Evolutionary conservation across 129 eudicot genomes (phyloP).

Genomic region (Chrysanthemum seticuspe): DNA sequence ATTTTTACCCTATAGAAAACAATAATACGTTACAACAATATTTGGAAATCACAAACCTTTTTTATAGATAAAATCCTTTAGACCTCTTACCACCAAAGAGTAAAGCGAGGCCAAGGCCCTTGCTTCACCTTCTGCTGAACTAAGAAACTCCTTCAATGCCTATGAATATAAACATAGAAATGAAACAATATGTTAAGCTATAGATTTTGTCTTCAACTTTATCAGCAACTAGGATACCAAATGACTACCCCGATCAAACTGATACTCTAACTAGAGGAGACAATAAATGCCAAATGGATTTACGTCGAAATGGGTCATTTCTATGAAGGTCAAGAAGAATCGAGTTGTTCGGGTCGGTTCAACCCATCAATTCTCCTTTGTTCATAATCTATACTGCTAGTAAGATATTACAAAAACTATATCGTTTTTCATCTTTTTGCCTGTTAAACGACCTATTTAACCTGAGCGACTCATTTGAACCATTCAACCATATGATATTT

Average conservation of each 20-base stretch:
- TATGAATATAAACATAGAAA: conserved; percentile 19
- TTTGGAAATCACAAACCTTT: background rate
- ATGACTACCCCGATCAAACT: no score
- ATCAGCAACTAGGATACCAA: background rate
- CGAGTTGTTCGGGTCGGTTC: no score
- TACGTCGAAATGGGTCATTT: no score
- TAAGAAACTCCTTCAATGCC: conserved; percentile 83
- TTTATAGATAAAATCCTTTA: background rate
- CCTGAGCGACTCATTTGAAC: background rate
- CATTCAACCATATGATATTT: background rate
- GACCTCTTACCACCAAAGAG: conserved; percentile 71
- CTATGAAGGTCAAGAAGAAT: no score
- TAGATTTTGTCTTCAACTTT: background rate
- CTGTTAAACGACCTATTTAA: background rate
- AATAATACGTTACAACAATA: conserved; percentile 1
- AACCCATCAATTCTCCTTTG: no score
- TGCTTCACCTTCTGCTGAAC: conserved; percentile 83
- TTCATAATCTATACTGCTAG: no score
- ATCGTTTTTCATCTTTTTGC: background rate
- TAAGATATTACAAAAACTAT: conserved; percentile 1
- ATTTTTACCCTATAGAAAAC: conserved; percentile 67
- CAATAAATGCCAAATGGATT: no score
- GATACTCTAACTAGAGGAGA: no score
- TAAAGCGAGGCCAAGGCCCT: conserved; percentile 86
- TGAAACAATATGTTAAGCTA: background rate